These are phyloP conservation scores for Cicer judaicum DNA, from an alignment of 306 rosid species.

Conservation along the genomic window DNA sequence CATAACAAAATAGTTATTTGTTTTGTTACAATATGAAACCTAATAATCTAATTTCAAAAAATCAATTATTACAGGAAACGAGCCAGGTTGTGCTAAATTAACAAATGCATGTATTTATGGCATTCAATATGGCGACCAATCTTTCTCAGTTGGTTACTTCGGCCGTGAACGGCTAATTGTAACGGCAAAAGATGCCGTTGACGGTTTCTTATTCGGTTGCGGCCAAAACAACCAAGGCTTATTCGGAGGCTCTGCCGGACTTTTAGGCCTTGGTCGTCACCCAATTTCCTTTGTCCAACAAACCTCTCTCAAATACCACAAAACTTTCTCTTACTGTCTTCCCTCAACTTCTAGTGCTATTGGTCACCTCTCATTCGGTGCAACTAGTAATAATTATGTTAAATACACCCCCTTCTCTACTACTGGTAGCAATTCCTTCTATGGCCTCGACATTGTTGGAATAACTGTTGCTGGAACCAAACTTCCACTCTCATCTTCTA, in stretches of 20 bases:
- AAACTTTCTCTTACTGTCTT: constrained; percentile 73
- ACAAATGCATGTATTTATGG: constrained; percentile 57
- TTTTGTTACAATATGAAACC: not conserved
- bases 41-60: not conserved
- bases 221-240: constrained; percentile 77
- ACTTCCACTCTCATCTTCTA: constrained; percentile 49
- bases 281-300: constrained; percentile 69
- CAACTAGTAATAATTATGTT: not conserved
- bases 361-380: constrained; percentile 61
- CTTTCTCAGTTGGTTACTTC: constrained; percentile 65
- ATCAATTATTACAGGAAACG: constrained; percentile 46
- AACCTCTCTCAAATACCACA: constrained; percentile 55
- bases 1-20: not conserved
- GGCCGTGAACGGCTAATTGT: constrained; percentile 56
- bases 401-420: constrained; percentile 63
- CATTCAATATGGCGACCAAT: constrained; percentile 60
- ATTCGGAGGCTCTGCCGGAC: constrained; percentile 64
- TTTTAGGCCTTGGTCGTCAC: constrained; percentile 81
- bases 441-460: constrained; percentile 54
- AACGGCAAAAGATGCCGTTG: constrained; percentile 35
- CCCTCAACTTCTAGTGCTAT: constrained; percentile 62
- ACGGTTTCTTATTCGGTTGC: constrained; percentile 66
- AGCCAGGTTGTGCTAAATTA: constrained; percentile 44
- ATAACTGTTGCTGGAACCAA: constrained; percentile 50
- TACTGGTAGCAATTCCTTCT: constrained; percentile 44